Conservation (phyloP, 164 flowering plant genomes). For the Saururus chinensis region DNA sequence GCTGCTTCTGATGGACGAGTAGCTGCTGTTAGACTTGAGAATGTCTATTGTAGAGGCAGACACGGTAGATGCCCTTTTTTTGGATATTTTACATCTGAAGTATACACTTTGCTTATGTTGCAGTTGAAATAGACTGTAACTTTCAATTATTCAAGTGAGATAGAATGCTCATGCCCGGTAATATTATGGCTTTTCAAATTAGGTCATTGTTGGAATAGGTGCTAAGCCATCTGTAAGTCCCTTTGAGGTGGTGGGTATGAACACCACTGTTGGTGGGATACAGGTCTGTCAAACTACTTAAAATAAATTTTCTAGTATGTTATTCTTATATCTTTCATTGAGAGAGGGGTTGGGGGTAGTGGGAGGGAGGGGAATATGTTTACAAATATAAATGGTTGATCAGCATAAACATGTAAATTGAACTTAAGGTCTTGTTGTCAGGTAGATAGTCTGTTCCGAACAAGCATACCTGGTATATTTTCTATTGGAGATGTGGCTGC, state of each 20-base stretch:
- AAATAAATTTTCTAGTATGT: background rate
- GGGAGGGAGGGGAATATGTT: background rate
- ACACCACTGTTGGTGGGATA: constrained; percentile 68
- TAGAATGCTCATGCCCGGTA: constrained; percentile 1
- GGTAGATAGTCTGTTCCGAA: constrained; percentile 87
- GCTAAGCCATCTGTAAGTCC: constrained; percentile 82
- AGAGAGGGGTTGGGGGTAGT: no score
- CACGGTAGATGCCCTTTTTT: constrained; percentile 32
- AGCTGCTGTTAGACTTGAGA: constrained; percentile 57
- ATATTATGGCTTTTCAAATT: constrained; percentile 13
- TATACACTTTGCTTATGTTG: background rate
- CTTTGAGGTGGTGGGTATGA: constrained; percentile 62
- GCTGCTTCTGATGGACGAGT: constrained; percentile 81
- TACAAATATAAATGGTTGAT: background rate
- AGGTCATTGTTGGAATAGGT: constrained; percentile 87
- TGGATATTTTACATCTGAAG: background rate
- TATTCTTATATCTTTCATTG: background rate
- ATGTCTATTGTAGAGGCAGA: constrained; percentile 78
- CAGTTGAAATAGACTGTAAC: background rate
- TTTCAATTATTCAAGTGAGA: no score
- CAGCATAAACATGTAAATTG: background rate
- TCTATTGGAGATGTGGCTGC: constrained; percentile 96
- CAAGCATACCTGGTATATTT: constrained; percentile 75
- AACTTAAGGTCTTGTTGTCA: constrained; percentile 13
- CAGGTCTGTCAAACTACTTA: constrained; percentile 40